Evolutionary conservation across 2,329 filamentous ascomycete genomes (phyloP).

Genomic region (Sarocladium brachiariae): DNA sequence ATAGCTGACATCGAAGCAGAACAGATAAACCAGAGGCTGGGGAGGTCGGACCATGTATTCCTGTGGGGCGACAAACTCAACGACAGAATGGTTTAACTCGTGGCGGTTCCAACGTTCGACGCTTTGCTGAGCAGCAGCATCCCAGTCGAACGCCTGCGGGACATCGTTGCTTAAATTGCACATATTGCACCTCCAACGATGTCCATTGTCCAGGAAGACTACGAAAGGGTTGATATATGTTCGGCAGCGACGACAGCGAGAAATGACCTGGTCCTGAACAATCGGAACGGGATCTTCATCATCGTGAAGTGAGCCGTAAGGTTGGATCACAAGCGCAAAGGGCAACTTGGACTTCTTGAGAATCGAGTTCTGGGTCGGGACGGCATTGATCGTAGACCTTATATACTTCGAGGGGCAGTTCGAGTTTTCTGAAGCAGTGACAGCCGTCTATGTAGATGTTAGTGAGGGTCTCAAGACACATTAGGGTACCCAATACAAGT

Average conservation of each 20-base stretch:
- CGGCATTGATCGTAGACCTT: conserved; percentile 87
- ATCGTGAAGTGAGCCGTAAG: conserved; percentile 88
- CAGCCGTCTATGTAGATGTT: conserved; percentile 57
- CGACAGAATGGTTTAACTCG: conserved; percentile 92
- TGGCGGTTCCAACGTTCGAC: conserved; percentile 87
- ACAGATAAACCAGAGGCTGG: conserved; percentile 90
- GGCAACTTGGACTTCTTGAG: conserved; percentile 96
- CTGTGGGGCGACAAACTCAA: conserved; percentile 95
- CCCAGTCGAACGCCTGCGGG: conserved; percentile 99
- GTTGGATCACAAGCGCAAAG: conserved; percentile 92
- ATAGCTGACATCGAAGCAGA: conserved; percentile 92
- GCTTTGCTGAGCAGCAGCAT: conserved; percentile 81
- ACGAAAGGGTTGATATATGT: conserved; percentile 98
- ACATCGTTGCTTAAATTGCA: conserved; percentile 98
- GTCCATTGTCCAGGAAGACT: conserved; percentile 91
- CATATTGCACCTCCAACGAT: conserved; percentile 99
- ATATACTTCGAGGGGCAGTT: conserved; percentile 94
- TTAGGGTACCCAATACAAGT: no score
- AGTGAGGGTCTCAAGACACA: background rate
- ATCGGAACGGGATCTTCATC: conserved; percentile 85
- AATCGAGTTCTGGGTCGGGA: conserved; percentile 85
- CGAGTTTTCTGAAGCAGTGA: conserved; percentile 82
- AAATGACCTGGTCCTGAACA: conserved; percentile 95
- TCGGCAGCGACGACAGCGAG: conserved; percentile 87
- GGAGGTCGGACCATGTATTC: conserved; percentile 99